phyloP scores from a whole-genome alignment of 2,329 filamentous ascomycete species.

The Fusarium tuaranense region DNA sequence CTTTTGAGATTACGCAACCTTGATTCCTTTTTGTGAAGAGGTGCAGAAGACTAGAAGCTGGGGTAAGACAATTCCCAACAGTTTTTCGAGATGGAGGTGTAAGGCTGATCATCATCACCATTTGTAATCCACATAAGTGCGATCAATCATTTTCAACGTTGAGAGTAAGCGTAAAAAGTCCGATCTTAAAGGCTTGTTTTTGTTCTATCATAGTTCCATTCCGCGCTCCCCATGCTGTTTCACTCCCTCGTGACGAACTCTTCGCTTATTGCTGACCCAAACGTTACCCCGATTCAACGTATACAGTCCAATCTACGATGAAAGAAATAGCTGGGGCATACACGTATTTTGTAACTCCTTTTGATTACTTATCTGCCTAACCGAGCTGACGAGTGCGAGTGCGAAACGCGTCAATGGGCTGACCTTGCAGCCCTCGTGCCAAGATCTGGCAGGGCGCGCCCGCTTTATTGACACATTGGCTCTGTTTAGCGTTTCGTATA shows the following conservation, averaged over 20 bases:
- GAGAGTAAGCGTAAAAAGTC: background rate
- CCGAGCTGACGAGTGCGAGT: slow-evolving; percentile 1
- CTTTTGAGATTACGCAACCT: background rate
- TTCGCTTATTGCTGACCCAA: background rate
- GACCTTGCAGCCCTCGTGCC: background rate
- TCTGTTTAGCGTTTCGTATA: background rate
- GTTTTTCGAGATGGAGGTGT: background rate
- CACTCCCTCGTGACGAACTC: background rate
- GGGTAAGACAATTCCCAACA: background rate
- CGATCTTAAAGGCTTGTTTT: background rate
- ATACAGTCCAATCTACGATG: background rate
- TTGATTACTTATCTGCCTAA: background rate
- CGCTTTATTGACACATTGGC: background rate
- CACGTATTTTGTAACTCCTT: background rate
- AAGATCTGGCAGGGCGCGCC: background rate
- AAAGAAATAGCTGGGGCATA: background rate
- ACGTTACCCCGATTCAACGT: background rate
- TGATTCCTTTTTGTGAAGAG: background rate
- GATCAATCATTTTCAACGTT: background rate
- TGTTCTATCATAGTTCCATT: background rate
- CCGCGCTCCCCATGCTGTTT: background rate
- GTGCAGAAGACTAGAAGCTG: background rate
- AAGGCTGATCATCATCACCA: background rate
- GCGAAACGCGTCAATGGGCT: background rate
- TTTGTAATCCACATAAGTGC: background rate